Base-by-base conservation (phyloP, 345 rosid genomes). In the Camelina hispida region DNA sequence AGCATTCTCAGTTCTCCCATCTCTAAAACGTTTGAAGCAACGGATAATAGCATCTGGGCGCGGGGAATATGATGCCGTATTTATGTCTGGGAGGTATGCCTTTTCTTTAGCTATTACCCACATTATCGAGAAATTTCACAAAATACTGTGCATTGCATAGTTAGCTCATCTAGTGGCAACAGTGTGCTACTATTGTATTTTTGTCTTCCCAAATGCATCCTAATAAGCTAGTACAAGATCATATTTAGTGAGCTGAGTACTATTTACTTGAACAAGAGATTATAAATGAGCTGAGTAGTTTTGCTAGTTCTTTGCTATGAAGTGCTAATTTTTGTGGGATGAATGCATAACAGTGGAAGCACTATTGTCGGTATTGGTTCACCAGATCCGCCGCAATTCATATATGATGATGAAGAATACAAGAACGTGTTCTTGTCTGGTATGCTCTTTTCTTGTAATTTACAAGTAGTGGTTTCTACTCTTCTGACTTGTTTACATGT, bases 61-160 rank as follows among this genome's bases (percentile, higher is more conserved):
- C 2, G 97, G 93, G 53, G 85, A 90, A 74, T 95, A 95, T 72
- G 82, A 84, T 85, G 99, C 99, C 13, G 91, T 95, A 57, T 86
- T 95, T 63, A 92, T 92, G 99, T 91, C 97, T 54, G 99, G 97
- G 69, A 95, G 99, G 99, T 95, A 86, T 38, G 47, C 43, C 58
- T 15, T 59, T 12, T 13, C 73, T 22, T 8, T n/a, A 65, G 37
- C 72, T 40, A 35, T 47, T 47, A 7, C 15, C 15, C 52, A 53
- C 4, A 23, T 32, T 34, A 15, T 52, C 14, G 7, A 10, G 1
- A 42, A 53, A n/a, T 34, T 68, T 61, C 52, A 43, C 30, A 48
- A 58, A 25, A 32, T 32, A 52, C 1, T 4, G 10, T 38, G 32
- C 30, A 40, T 9, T 12, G 7, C 37, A 20, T 64, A 30, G 12